A percentile compares a stretch with the other conserved stretches of the same genome.
phyloP scores from a whole-genome alignment of 495 filamentous ascomycete species.

The Neurospora sp. region DNA sequence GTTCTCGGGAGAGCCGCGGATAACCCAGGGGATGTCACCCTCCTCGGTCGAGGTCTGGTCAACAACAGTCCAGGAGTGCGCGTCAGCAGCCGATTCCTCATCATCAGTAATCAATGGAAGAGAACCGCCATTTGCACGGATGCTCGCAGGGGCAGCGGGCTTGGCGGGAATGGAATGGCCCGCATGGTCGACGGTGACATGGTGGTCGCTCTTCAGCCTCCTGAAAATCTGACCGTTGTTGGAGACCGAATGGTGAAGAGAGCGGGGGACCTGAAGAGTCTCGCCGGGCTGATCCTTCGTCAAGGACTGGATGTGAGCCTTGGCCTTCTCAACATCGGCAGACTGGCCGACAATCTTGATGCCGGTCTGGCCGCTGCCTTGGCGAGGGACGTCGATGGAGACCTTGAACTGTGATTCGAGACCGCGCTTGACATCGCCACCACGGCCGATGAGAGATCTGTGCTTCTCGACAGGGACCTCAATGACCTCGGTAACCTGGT shows the following conservation, averaged over 20 bases:
- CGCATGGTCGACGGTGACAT: constrained; percentile 82
- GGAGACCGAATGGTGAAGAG: constrained; percentile 70
- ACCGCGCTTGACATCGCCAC: constrained; percentile 70
- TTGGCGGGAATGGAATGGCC: constrained; percentile 64
- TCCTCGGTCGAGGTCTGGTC: constrained; percentile 46
- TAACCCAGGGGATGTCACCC: constrained; percentile 82
- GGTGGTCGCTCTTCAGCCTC: constrained; percentile 65
- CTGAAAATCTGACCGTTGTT: constrained; percentile 93
- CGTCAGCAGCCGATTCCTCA: constrained; percentile 44
- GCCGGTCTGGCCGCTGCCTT: constrained; percentile 54
- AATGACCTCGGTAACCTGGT: constrained; percentile 60
- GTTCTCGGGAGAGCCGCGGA: constrained; percentile 66
- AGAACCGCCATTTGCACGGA: constrained; percentile 41
- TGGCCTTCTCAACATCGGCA: constrained; percentile 69
- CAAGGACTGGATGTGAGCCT: constrained; percentile 66
- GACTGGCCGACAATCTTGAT: constrained; percentile 78
- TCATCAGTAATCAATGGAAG: constrained; percentile 89
- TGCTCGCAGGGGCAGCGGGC: constrained; percentile 35
- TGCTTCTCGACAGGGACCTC: constrained; percentile 84
- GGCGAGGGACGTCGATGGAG: constrained; percentile 78
- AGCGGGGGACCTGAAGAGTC: constrained; percentile 68
- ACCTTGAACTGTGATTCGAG: constrained; percentile 89
- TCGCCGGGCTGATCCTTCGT: constrained; percentile 82
- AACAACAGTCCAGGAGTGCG: constrained; percentile 71
- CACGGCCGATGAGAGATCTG: constrained; percentile 79